Evolutionary conservation across 139 green algal genomes (phyloP), one percentile per base, ranked within the genome.

Genomic region (Coelastrella sp.): DNA sequence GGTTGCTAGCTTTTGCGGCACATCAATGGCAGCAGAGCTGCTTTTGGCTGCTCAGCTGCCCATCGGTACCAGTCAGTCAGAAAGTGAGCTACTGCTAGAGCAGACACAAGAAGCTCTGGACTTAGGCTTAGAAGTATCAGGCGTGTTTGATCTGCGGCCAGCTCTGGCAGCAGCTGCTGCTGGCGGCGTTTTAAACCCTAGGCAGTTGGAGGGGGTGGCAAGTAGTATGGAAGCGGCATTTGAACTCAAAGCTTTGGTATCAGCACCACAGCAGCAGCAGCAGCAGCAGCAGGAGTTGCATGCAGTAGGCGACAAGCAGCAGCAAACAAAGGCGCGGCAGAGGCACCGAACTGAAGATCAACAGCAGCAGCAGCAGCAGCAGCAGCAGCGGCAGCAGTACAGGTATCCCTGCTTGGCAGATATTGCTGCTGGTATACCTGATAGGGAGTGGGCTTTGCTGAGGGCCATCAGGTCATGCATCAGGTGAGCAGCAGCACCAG

Each of bases 1-100:
- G 95, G 96, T 98, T 17, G 95, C 96, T 3, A 93, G 93, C 75
- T 97, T 98, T 64, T 94, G 93, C 22, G 75, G 89, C n/a, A 98
- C 96, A 3, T 86, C 94, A 58, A 92, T 96, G 90, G 96, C 92
- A 16, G 94, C 96, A 0, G 93, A 97, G 74, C 80, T 65, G 5
- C 20, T 92, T 79, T 83, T 86, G 4, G 19, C 82, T 16, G 91
- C 68, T 0, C 16, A 80, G 5, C 88, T 96, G 80, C 94, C 93
- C 0, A 76, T 97, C 7, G 96, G 95, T n/a, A n/a, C 22, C 11
- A 94, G 86, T 32, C 83, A 89, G 57, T 89, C 78, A 23, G 93
- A 96, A 65, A 96, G 93, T 81, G 93, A 97, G 84, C 22, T 86
- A 73, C 90, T 98, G 90, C 95, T 98, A 66, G 82, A 95, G 81